Evolutionary conservation across 768 basidiomycete species (phyloP), one percentile per base, ranked within the genome.

Genomic region (Boletus pseudopeckii): DNA sequence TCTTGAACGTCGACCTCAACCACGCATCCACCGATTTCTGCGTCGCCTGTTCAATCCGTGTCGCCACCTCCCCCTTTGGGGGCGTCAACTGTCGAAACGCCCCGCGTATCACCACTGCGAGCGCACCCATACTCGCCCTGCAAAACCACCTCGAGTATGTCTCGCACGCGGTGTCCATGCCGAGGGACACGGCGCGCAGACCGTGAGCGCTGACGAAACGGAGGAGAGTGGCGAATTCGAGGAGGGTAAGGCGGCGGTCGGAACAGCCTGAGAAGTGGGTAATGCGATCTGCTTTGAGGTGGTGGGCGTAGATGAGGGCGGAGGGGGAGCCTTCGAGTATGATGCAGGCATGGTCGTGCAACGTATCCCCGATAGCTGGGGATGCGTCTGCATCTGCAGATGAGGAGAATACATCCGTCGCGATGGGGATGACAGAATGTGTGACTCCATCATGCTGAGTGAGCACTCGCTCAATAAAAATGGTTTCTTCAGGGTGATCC

Each of bases 271-370:
- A 5, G 7, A 58, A 53, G 14, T 33, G 20, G 7, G 42, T 39
- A 5, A 26, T 47, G 24, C 45, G 51, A 15, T 58, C 51, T 8
- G 42, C 26, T 17, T 26, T 28, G 40, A 50, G n/a, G 32, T 54
- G 52, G 11, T 59, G 40, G 15, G 22, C 32, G 3, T 54, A 56
- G 11, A 50, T 22, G 22, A 59, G 34, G 3, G 52, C 46, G 1
- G 43, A 38, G 5, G 56, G 58, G 1, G 41, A 30, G 1, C 48
- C 56, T 14, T 54, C 45, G 7, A 54, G 42, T 37, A 58, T 43
- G 26, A 59, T n/a, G 5, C 56, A 59, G 2, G 58, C 58, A 13
- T 59, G 56, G n/a, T 59, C 58, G 37, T 59, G 41, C 13, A 58
- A 14, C 1, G 26, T 17, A n/a, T 52, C 55, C 14, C 33, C 38